Percentiles rank a stretch among this genome's conserved stretches.
These are phyloP conservation scores for Rhizopogon rudus DNA, from an alignment of 768 basidiomycete genomes.

Conservation along the genomic window DNA sequence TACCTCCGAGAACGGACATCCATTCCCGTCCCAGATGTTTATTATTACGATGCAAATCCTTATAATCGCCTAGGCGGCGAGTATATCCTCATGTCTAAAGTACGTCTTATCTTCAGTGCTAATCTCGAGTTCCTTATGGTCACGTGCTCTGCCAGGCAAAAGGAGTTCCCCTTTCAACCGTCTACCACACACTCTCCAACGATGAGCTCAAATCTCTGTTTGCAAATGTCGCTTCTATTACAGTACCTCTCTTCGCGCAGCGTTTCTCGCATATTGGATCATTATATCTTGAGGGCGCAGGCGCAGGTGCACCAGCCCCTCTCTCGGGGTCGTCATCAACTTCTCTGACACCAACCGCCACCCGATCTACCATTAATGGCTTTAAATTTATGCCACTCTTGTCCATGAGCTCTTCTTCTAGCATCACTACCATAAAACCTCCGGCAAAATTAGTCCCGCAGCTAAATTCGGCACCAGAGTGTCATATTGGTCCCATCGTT, in stretches of 20 bases:
- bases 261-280: slow-evolving; percentile 77
- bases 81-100: slow-evolving; percentile 86
- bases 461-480: slow-evolving; percentile 26
- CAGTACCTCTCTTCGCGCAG: slow-evolving; percentile 72
- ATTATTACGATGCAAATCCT: slow-evolving; percentile 77
- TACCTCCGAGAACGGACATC: slow-evolving; percentile 67
- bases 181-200: slow-evolving; percentile 69
- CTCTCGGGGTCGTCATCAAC: slow-evolving; percentile 19
- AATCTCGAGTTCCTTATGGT: not conserved
- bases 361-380: slow-evolving; percentile 11
- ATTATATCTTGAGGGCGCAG: slow-evolving; percentile 46
- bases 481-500: slow-evolving; percentile 72
- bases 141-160: slow-evolving; percentile 45
- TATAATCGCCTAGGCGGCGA: slow-evolving; percentile 83
- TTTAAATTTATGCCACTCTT: slow-evolving; percentile 17
- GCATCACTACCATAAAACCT: not conserved
- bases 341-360: slow-evolving; percentile 24
- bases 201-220: slow-evolving; percentile 59
- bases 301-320: slow-evolving; percentile 4
- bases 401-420: slow-evolving; percentile 6
- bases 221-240: slow-evolving; percentile 60
- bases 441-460: not conserved
- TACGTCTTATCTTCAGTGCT: slow-evolving; percentile 24
- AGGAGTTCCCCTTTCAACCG: slow-evolving; percentile 64
- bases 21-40: slow-evolving; percentile 72